Percentiles rank a stretch among this genome's conserved stretches.
These are phyloP conservation scores for Neckera pumila DNA, from an alignment of 225 moss, liverwort and hornwort species.

Conservation along the genomic window DNA sequence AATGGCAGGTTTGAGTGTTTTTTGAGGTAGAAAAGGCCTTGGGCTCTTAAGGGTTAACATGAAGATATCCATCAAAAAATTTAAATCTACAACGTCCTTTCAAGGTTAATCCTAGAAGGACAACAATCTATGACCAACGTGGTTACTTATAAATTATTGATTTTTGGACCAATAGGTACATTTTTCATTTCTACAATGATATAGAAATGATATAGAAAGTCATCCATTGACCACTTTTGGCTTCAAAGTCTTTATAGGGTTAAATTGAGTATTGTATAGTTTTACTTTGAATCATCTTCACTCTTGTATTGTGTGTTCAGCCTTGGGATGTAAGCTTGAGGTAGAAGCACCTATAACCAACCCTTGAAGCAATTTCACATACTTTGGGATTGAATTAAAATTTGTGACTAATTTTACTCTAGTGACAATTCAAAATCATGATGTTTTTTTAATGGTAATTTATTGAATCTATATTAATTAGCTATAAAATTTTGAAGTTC, in stretches of 20 bases:
- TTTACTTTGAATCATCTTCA: neutral
- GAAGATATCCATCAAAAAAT: too few species aligned
- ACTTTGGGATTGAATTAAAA: neutral
- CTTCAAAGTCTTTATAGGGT: rapidly evolving
- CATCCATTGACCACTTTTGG: neutral
- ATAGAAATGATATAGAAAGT: neutral
- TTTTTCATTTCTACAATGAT: neutral
- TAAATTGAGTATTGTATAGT: neutral
- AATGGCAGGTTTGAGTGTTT: too few species aligned
- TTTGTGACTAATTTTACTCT: neutral
- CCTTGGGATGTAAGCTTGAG: neutral
- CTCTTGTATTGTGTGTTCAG: neutral
- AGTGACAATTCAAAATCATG: neutral
- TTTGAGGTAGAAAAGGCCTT: too few species aligned
- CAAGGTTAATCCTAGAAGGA: rapidly evolving
- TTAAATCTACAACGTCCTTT: rapidly evolving
- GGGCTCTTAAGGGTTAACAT: too few species aligned
- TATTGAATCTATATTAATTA: neutral
- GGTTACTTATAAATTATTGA: neutral
- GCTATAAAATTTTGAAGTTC: neutral
- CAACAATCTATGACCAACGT: rapidly evolving
- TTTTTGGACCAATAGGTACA: neutral
- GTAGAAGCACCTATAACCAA: neutral
- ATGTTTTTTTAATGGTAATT: neutral
- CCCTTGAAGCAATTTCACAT: neutral